Conservation (phyloP, 495 filamentous ascomycete species). For the Penicillium silybi region DNA sequence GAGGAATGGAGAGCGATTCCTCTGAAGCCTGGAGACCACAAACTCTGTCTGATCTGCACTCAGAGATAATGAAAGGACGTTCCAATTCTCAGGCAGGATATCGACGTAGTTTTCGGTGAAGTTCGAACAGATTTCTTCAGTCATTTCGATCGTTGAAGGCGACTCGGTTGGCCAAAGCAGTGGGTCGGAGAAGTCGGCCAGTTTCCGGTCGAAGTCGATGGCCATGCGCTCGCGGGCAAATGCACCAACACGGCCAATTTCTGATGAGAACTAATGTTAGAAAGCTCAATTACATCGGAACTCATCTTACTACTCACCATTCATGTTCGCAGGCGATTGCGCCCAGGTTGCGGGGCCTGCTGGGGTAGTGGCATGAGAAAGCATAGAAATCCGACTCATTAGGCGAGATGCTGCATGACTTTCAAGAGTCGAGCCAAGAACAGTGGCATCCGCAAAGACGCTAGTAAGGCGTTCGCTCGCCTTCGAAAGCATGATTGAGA, state of each 20-base stretch:
- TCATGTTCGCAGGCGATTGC: conserved; percentile 41
- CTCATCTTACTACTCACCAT: conserved; percentile 29
- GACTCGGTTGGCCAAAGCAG: conserved; percentile 35
- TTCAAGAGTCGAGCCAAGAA: conserved; percentile 44
- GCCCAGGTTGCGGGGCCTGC: conserved; percentile 26
- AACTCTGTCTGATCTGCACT: conserved; percentile 79
- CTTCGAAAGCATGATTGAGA: conserved; percentile 39
- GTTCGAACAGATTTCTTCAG: conserved; percentile 26
- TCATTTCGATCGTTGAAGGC: conserved; percentile 15
- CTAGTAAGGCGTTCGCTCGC: conserved; percentile 36
- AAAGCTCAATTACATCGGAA: not conserved
- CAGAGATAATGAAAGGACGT: conserved; percentile 76
- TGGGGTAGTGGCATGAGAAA: conserved; percentile 39
- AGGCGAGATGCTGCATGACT: conserved; percentile 41
- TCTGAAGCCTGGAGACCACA: conserved; percentile 71
- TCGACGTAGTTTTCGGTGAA: conserved; percentile 42
- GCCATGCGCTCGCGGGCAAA: conserved; percentile 43
- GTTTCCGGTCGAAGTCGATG: conserved; percentile 41
- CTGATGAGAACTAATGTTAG: conserved; percentile 19
- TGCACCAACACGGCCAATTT: conserved; percentile 44
- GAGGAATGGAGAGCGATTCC: conserved; percentile 72
- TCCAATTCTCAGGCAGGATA: conserved; percentile 80
- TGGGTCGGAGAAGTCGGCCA: conserved; percentile 38
- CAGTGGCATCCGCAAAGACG: conserved; percentile 36
- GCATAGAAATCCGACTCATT: conserved; percentile 46